Evolutionary conservation across 768 basidiomycete species (phyloP).

Genomic region (Baorangia bicolor): DNA sequence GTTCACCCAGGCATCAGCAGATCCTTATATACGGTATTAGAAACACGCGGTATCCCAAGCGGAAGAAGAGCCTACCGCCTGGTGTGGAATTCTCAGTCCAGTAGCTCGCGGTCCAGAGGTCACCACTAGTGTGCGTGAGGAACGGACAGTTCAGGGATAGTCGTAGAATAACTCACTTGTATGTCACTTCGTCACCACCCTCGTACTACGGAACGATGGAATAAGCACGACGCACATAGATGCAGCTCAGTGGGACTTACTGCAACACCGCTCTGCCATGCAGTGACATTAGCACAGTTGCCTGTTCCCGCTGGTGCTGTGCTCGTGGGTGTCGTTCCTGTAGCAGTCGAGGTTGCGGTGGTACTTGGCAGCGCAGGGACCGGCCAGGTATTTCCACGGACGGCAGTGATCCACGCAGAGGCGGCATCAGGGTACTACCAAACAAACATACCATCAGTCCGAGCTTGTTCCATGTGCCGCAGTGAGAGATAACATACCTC

Average conservation of each 20-base stretch:
- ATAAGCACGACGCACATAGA: neutral
- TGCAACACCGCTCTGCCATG: neutral
- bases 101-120: slow-evolving; percentile 5
- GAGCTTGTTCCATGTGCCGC: too few species aligned
- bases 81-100: neutral
- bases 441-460: neutral
- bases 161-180: too few species aligned
- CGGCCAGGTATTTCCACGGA: slow-evolving; percentile 2
- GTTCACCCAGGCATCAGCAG: neutral
- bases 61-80: neutral
- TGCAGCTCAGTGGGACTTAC: neutral
- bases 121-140: neutral
- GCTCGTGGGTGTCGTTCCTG: neutral
- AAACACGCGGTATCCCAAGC: neutral
- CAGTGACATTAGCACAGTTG: neutral
- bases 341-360: neutral
- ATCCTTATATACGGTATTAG: neutral
- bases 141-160: too few species aligned
- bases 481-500: slow-evolving; percentile 26
- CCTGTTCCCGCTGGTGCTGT: neutral
- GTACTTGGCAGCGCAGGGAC: neutral
- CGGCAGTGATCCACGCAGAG: slow-evolving; percentile 32
- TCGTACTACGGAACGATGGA: neutral
- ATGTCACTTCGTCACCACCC: neutral
- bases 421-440: slow-evolving; percentile 36